These are phyloP conservation scores for Protomyces inundatus DNA, from an alignment of 1,139 yeast species.

Conservation along the genomic window DNA sequence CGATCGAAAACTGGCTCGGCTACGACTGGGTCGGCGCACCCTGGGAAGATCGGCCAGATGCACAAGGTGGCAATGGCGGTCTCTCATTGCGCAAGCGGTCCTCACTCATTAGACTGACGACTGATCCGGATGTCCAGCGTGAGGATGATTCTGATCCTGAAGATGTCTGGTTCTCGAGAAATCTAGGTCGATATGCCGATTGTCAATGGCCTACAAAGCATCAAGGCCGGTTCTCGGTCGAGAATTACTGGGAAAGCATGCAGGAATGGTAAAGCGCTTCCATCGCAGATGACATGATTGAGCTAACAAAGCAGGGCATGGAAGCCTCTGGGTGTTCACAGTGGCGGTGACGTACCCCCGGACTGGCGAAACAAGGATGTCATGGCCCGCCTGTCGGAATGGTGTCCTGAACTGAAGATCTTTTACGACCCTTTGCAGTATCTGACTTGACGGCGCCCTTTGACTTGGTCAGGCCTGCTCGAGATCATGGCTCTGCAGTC, in stretches of 20 bases:
- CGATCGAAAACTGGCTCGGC: conserved; percentile 20
- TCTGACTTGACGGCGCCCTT: neutral
- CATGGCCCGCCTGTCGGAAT: conserved; percentile 15
- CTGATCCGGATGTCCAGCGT: conserved; percentile 12
- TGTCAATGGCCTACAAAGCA: conserved; percentile 17
- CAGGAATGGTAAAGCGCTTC: neutral
- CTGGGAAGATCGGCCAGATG: conserved; percentile 20
- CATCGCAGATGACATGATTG: neutral
- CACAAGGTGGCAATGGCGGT: conserved; percentile 21
- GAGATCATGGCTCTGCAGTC: no score
- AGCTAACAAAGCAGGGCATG: conserved; percentile 1
- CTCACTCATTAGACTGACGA: conserved; percentile 15
- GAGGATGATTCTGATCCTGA: conserved; percentile 15
- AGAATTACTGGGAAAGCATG: conserved; percentile 19
- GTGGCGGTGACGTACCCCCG: conserved; percentile 10
- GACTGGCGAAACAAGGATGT: conserved; percentile 18
- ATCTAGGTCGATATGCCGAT: conserved; percentile 4
- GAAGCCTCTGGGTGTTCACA: conserved; percentile 17
- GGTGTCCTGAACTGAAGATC: conserved; percentile 22
- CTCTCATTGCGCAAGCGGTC: conserved; percentile 12
- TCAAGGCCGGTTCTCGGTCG: conserved; percentile 22
- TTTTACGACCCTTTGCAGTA: conserved; percentile 14
- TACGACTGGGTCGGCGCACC: conserved; percentile 25
- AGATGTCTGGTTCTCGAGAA: conserved; percentile 20
- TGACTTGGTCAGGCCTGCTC: no score